Base-by-base conservation (phyloP, 345 rosid genomes). In the Gossypium bickii region DNA sequence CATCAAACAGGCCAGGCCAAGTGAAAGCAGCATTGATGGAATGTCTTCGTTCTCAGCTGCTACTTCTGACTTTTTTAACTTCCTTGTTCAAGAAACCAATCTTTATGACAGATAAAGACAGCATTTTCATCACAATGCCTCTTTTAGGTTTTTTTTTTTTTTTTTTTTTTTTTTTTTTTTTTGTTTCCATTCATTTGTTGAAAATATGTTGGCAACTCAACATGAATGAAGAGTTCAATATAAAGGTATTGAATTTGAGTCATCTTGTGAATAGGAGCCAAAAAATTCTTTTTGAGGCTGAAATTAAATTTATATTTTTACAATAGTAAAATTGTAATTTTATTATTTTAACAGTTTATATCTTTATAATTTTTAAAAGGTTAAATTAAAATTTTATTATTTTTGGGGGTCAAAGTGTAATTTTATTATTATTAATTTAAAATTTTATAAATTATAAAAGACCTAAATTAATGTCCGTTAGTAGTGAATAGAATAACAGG, bases 391-490 rank as follows among this genome's bases (percentile, higher is more conserved):
- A 27, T 27, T 27, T 27, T 27, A 27, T 27, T 0, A 27, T 27
- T 27, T 27, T 27, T 0, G 0, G 0, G 0, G 0, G 4, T 27
- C 0, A 27, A 27, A 27, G 0, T 27, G 0, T 0, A 27, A 27
- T 3, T 27, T 27, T 27, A 27, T 3, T 0, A 27, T 27, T 27
- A 27, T 27, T 27, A 27, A 27, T 27, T 27, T 27, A 27, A 27
- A 27, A 27, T 27, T 27, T 27, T 27, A 27, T 27, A 3, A 27
- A 27, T 3, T 27, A 27, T 27, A 27, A 27, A 27, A 0, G 3
- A 27, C 4, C 0, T 27, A 27, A 27, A 27, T 27, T 27, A 27
- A 20, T 0, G 20, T 20, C 20, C 0, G 20, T 20, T 27, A 27
- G 34, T 27, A 4, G 4, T 1, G 24, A 29, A 29, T 0, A 29